phyloP scores from a whole-genome alignment of 1,284 basidiomycete species.

The Wolfiporia cocos region DNA sequence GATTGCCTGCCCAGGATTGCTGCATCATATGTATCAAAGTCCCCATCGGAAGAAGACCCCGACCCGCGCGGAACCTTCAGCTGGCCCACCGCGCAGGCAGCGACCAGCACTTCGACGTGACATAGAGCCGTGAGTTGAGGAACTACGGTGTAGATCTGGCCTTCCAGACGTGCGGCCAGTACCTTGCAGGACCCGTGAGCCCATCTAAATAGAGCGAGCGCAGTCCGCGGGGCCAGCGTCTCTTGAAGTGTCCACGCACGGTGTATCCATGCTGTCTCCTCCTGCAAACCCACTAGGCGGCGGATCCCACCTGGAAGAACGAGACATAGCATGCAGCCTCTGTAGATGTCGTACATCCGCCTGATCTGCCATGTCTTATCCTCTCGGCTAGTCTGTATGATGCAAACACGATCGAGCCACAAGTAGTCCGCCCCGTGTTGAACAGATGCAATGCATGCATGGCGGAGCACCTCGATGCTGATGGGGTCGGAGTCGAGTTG shows the following conservation, averaged over 20 bases:
- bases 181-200: neutral
- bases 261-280: constrained; percentile 2
- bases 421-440: neutral
- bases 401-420: constrained; percentile 2
- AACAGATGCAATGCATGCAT: neutral
- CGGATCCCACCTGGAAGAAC: neutral
- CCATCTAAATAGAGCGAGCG: constrained; percentile 1
- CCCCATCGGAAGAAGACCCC: too few species aligned
- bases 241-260: constrained; percentile 2
- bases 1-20: neutral
- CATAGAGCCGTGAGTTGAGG: neutral
- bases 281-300: neutral
- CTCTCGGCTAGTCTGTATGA: constrained; percentile 1
- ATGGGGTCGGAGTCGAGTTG: neutral
- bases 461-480: neutral
- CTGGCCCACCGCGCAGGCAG: too few species aligned
- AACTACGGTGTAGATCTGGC: constrained; percentile 4
- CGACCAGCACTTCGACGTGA: too few species aligned
- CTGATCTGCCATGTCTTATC: constrained; percentile 2
- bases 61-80: too few species aligned
- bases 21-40: neutral
- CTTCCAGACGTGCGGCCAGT: neutral
- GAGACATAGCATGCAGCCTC: neutral
- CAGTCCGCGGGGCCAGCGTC: neutral
- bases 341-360: constrained; percentile 2